Evolutionary conservation across 441 rosid genomes (phyloP).

Genomic region (Gossypium gossypioides): DNA sequence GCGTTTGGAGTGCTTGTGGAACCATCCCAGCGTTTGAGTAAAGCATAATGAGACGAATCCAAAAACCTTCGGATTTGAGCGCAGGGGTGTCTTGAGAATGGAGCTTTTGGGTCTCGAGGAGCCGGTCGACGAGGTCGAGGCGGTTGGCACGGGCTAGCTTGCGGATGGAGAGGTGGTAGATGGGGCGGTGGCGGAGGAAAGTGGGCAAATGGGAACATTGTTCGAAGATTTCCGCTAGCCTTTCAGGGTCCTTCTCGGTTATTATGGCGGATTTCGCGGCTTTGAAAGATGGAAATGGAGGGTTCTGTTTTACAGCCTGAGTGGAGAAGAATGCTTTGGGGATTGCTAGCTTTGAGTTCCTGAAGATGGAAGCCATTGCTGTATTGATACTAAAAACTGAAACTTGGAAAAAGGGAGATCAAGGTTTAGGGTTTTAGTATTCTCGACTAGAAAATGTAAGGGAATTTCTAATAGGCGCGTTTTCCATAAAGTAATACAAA

Average conservation of each 20-base stretch:
- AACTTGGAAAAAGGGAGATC: constrained; percentile 3
- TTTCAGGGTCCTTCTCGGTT: constrained; percentile 23
- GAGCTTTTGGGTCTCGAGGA: constrained; percentile 14
- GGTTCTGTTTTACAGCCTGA: neutral
- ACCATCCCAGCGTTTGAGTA: constrained; percentile 24
- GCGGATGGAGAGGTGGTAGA: constrained; percentile 23
- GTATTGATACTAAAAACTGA: neutral
- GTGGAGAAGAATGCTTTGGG: constrained; percentile 18
- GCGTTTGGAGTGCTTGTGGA: constrained; percentile 18
- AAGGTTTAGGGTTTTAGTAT: constrained; percentile 7
- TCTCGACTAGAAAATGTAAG: neutral
- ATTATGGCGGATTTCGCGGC: constrained; percentile 24
- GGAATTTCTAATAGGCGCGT: neutral
- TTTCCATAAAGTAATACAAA: neutral
- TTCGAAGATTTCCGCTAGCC: constrained; percentile 19
- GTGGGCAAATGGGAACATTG: constrained; percentile 18
- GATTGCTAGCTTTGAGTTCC: constrained; percentile 5
- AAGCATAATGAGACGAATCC: constrained; percentile 27
- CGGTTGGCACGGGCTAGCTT: constrained; percentile 24
- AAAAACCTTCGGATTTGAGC: constrained; percentile 23
- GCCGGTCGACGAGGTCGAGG: constrained; percentile 21
- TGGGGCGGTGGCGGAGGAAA: constrained; percentile 29
- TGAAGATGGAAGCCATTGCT: constrained; percentile 23
- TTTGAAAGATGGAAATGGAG: constrained; percentile 21
- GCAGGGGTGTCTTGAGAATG: neutral